These are phyloP conservation scores for Aspergillus sp. DNA, from an alignment of 2,329 filamentous ascomycete genomes.

Conservation along the genomic window DNA sequence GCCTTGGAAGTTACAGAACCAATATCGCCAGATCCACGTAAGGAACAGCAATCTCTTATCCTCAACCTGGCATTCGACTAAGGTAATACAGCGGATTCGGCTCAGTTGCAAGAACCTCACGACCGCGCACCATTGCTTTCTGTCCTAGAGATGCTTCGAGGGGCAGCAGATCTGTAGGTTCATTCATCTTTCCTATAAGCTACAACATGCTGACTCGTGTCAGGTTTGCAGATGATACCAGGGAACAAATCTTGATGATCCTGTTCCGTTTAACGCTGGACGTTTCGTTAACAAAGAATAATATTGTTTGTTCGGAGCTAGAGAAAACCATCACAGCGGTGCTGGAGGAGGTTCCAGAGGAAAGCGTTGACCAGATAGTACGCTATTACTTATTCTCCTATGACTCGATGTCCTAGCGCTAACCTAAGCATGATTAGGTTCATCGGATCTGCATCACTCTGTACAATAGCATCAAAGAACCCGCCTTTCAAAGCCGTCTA, in stretches of 20 bases:
- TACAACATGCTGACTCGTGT: too few species aligned
- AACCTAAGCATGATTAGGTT: slow-evolving; percentile 14
- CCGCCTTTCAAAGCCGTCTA: slow-evolving; percentile 32
- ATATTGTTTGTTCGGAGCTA: slow-evolving; percentile 22
- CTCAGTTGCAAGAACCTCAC: slow-evolving; percentile 6
- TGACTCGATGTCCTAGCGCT: slow-evolving; percentile 4
- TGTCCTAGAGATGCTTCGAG: slow-evolving; percentile 25
- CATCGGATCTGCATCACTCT: slow-evolving; percentile 18
- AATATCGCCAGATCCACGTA: slow-evolving; percentile 23
- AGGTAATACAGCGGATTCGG: slow-evolving; percentile 6
- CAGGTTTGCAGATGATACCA: slow-evolving; percentile 28
- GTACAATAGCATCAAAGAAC: slow-evolving; percentile 30
- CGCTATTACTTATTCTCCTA: not conserved
- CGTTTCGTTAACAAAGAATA: slow-evolving; percentile 22
- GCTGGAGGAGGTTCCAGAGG: slow-evolving; percentile 18
- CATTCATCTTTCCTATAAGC: not conserved
- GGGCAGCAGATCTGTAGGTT: slow-evolving; percentile 24
- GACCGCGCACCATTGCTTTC: slow-evolving; percentile 23
- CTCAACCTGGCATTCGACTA: not conserved
- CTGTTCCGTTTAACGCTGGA: slow-evolving; percentile 33
- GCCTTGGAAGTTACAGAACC: slow-evolving; percentile 8
- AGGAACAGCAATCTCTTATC: slow-evolving; percentile 1
- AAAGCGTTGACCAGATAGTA: slow-evolving; percentile 16
- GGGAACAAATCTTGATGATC: slow-evolving; percentile 23
- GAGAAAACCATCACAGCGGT: slow-evolving; percentile 27